A percentile compares a stretch with the other conserved stretches of the same genome.
These are phyloP conservation scores for Colletotrichum truncatum DNA, from an alignment of 2,329 filamentous ascomycete genomes.

Conservation along the genomic window DNA sequence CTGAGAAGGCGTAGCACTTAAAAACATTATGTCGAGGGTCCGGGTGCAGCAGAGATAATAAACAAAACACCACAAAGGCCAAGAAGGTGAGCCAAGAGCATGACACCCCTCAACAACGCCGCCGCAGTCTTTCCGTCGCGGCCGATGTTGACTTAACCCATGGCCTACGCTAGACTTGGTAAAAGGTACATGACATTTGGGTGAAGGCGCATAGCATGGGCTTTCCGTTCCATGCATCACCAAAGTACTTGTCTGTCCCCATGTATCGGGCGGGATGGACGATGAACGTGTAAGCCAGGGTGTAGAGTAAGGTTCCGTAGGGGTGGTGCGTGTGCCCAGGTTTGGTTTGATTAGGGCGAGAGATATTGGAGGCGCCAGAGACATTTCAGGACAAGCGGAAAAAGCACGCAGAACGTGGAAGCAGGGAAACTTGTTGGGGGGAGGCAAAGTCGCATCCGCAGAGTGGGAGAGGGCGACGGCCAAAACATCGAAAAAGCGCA, in stretches of 20 bases:
- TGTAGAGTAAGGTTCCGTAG: constrained; percentile 8
- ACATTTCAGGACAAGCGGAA: constrained; percentile 24
- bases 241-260: not conserved
- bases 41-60: constrained; percentile 10
- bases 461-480: not conserved
- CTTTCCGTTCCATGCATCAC: not conserved
- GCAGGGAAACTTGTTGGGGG: constrained; percentile 14
- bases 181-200: constrained; percentile 6
- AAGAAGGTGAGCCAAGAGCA: not conserved
- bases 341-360: constrained; percentile 29
- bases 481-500: constrained; percentile 1
- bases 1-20: not conserved
- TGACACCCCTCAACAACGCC: not conserved
- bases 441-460: not conserved
- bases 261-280: constrained; percentile 9
- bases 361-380: constrained; percentile 29
- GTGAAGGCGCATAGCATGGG: not conserved
- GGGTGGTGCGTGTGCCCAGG: constrained; percentile 14
- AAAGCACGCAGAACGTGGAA: constrained; percentile 10
- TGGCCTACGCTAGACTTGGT: constrained; percentile 8
- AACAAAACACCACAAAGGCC: constrained; percentile 20
- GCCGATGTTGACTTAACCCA: constrained; percentile 3
- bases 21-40: not conserved
- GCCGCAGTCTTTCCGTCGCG: constrained; percentile 1
- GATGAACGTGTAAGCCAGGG: not conserved